Conservation (phyloP, 345 rosid species). For the Heritiera littoralis region DNA sequence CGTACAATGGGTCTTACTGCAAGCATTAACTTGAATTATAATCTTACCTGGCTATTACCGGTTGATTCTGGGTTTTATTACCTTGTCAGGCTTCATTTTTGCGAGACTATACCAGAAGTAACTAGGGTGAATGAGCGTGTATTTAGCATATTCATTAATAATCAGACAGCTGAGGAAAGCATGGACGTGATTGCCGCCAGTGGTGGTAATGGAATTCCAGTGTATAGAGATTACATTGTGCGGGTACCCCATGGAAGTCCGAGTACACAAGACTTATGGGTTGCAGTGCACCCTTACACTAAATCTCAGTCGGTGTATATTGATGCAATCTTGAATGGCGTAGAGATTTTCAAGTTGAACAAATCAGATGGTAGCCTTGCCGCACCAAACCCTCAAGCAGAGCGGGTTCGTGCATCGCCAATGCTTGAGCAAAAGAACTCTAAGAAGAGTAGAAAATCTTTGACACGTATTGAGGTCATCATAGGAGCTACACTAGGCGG, state of each 20-base stretch:
- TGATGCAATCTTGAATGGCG: too few species aligned
- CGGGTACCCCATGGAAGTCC: too few species aligned
- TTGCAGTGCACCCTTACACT: too few species aligned
- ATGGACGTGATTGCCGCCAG: slow-evolving; percentile 24
- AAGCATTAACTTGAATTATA: too few species aligned
- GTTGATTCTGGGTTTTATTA: too few species aligned
- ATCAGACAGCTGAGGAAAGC: neutral
- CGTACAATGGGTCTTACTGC: too few species aligned
- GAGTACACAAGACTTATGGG: too few species aligned
- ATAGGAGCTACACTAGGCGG: slow-evolving; percentile 27
- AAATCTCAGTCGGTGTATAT: too few species aligned
- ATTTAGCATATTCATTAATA: slow-evolving; percentile 25
- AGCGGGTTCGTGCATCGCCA: neutral
- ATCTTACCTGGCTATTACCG: too few species aligned
- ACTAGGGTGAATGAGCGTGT: neutral
- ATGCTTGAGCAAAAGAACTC: too few species aligned
- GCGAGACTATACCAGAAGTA: slow-evolving; percentile 23
- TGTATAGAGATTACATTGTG: neutral
- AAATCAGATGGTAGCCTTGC: too few species aligned
- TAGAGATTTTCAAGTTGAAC: too few species aligned
- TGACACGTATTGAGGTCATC: slow-evolving; percentile 3
- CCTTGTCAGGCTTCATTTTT: slow-evolving; percentile 28
- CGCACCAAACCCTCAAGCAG: slow-evolving; percentile 35
- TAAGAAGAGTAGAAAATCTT: neutral
- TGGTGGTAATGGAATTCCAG: slow-evolving; percentile 29